Conservation (phyloP, 331 rosid genomes). For the Pyracantha coccinea region DNA sequence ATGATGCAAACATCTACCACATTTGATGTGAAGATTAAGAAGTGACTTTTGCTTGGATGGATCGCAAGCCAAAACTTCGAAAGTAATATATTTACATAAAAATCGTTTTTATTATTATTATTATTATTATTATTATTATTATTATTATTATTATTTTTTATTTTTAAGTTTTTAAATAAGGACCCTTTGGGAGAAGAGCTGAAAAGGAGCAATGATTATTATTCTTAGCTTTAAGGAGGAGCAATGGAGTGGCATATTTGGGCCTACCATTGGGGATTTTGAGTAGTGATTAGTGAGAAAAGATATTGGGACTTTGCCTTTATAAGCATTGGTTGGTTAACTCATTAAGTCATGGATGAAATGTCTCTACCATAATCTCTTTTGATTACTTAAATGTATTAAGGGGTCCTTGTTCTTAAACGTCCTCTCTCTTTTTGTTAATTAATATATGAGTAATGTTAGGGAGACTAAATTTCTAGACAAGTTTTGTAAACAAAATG, state of each 20-base stretch:
- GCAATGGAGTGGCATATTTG: constrained; percentile 46
- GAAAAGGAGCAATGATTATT: constrained; percentile 45
- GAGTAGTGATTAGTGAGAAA: constrained; percentile 20
- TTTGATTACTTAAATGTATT: constrained; percentile 14
- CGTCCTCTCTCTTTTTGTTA: neutral
- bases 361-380: constrained; percentile 52
- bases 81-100: constrained; percentile 45
- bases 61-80: constrained; percentile 82
- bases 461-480: too few relatives aligned
- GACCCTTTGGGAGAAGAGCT: constrained; percentile 12
- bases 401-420: constrained; percentile 23
- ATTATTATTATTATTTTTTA: too few relatives aligned
- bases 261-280: constrained; percentile 42
- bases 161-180: too few relatives aligned
- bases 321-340: constrained; percentile 75
- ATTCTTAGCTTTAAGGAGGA: constrained; percentile 84
- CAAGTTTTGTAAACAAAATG: too few relatives aligned
- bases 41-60: constrained; percentile 79
- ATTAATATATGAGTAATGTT: too few relatives aligned
- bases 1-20: constrained; percentile 63
- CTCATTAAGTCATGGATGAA: constrained; percentile 81
- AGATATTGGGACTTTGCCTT: constrained; percentile 35
- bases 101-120: constrained; percentile 20
- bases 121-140: constrained; percentile 10
- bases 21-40: constrained; percentile 48